Percentiles rank a stretch among this genome's conserved stretches.
Evolutionary conservation across 495 filamentous ascomycete genomes (phyloP).

Genomic region (Podospora comata): DNA sequence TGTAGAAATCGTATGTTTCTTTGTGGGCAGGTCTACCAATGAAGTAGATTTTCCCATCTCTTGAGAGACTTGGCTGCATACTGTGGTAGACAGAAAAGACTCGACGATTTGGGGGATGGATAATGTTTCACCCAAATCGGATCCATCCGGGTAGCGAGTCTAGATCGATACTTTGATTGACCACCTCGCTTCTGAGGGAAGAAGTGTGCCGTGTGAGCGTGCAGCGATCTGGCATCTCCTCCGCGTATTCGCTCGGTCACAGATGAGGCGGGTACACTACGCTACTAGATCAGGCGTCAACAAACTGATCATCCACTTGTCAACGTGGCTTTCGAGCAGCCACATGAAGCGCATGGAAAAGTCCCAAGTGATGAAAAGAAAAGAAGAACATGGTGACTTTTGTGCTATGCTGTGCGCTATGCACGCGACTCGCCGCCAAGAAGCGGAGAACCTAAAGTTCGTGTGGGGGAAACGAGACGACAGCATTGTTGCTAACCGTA

Average conservation of each 20-base stretch:
- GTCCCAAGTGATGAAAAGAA: background rate
- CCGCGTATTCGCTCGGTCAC: background rate
- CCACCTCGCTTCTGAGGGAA: background rate
- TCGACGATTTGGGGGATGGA: background rate
- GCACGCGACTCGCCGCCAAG: conserved; percentile 3
- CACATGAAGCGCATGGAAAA: too few relatives aligned
- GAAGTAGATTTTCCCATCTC: background rate
- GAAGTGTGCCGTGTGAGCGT: background rate
- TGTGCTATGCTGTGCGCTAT: background rate
- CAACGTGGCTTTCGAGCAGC: background rate
- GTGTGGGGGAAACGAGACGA: background rate
- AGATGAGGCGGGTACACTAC: background rate
- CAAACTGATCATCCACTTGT: background rate
- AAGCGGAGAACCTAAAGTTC: background rate
- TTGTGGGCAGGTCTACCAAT: background rate
- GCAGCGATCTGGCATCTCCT: background rate
- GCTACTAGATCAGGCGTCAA: background rate
- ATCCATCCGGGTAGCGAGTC: background rate
- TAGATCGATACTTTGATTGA: conserved; percentile 3
- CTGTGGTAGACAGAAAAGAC: background rate
- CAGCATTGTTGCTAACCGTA: background rate
- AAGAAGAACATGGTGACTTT: background rate
- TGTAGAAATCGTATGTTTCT: background rate
- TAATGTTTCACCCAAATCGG: conserved; percentile 3
- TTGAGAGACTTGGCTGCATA: background rate